Conservation (phyloP, 768 basidiomycete species). For the Melanogaster broomeanus region DNA sequence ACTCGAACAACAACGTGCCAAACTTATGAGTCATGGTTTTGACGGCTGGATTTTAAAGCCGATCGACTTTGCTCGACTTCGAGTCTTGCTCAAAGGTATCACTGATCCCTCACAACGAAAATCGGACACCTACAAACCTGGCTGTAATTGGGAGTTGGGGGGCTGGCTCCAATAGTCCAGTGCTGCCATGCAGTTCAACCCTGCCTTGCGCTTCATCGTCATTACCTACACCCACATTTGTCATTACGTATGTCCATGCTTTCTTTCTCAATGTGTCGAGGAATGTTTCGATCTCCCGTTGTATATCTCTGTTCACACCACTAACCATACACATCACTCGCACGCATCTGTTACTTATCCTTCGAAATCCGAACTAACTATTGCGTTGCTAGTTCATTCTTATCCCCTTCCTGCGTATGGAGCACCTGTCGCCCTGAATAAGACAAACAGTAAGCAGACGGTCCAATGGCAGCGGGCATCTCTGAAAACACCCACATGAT, state of each 20-base stretch:
- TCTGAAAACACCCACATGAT: slow-evolving; percentile 60
- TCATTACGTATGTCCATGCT: neutral
- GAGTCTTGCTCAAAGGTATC: slow-evolving; percentile 58
- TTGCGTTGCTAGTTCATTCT: slow-evolving; percentile 7
- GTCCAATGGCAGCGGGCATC: neutral
- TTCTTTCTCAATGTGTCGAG: neutral
- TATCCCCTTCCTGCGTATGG: slow-evolving; percentile 51
- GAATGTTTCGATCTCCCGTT: no score
- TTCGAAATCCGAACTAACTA: neutral
- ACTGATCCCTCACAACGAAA: slow-evolving; percentile 51
- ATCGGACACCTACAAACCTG: slow-evolving; percentile 51
- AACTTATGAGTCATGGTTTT: slow-evolving; percentile 56
- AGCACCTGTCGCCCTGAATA: slow-evolving; percentile 43
- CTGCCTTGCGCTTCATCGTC: neutral
- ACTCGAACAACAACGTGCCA: slow-evolving; percentile 53
- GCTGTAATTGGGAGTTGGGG: slow-evolving; percentile 61
- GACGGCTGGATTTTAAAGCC: slow-evolving; percentile 88
- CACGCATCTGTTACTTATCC: neutral
- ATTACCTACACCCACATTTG: neutral
- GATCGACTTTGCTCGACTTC: slow-evolving; percentile 72
- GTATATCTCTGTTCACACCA: neutral
- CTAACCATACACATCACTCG: neutral
- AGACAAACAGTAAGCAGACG: neutral
- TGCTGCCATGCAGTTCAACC: neutral
- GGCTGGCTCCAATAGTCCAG: slow-evolving; percentile 50